Evolutionary conservation across 768 basidiomycete species (phyloP).

Genomic region (Strobilomyces echinocephalus): DNA sequence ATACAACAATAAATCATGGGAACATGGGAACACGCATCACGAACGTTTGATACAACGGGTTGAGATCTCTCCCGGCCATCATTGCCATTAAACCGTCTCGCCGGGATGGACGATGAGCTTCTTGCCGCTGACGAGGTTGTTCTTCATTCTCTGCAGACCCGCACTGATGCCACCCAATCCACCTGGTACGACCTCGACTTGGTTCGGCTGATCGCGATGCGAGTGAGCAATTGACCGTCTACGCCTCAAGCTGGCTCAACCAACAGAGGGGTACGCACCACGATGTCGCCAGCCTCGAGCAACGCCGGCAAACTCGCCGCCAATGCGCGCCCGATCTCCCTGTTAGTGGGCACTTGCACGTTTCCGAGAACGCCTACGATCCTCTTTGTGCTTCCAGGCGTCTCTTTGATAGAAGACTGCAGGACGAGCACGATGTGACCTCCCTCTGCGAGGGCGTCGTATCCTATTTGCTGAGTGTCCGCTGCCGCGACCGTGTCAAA

Average conservation of each 20-base stretch:
- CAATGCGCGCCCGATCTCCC: constrained; percentile 12
- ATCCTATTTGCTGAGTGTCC: constrained; percentile 33
- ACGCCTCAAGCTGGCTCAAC: neutral
- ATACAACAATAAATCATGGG: neutral
- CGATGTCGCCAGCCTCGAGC: constrained; percentile 14
- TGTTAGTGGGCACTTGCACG: constrained; percentile 10
- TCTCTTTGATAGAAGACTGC: constrained; percentile 6
- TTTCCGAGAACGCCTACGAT: constrained; percentile 9
- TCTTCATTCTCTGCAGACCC: constrained; percentile 32
- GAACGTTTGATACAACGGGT: neutral
- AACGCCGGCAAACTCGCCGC: constrained; percentile 8
- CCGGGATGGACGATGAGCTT: constrained; percentile 26
- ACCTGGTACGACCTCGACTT: constrained; percentile 29
- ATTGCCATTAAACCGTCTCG: constrained; percentile 22
- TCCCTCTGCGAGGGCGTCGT: constrained; percentile 27
- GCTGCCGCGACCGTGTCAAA: constrained; percentile 27
- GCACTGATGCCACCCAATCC: constrained; percentile 34
- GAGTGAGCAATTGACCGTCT: neutral
- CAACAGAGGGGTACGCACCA: constrained; percentile 5
- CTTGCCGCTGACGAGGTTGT: constrained; percentile 36
- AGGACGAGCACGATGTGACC: constrained; percentile 25
- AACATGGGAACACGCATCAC: neutral
- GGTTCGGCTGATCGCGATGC: constrained; percentile 11
- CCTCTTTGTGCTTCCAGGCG: constrained; percentile 14
- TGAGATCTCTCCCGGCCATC: neutral